Conservation (phyloP, 441 rosid species). For the California macrophylla region DNA sequence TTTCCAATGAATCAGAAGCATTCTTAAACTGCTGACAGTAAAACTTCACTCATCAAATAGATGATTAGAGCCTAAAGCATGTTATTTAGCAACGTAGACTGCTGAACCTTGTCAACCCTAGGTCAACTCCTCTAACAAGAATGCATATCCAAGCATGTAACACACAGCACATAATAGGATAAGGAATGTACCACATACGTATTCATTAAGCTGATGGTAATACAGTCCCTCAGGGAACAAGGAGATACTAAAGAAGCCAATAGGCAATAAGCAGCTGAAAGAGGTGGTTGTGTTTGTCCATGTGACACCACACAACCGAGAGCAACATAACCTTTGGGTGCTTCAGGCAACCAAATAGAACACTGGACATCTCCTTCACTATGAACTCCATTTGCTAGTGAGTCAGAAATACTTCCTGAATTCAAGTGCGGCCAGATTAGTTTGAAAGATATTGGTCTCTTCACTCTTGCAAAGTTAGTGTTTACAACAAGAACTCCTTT, state of each 20-base stretch:
- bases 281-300: slow-evolving; percentile 59
- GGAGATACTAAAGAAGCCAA: slow-evolving; percentile 69
- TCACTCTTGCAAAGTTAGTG: slow-evolving; percentile 67
- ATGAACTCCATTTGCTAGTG: slow-evolving; percentile 17
- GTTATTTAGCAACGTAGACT: neutral
- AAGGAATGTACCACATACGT: slow-evolving; percentile 38
- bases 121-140: neutral
- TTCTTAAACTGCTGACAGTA: neutral
- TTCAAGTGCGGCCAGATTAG: slow-evolving; percentile 55
- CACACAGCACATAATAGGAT: neutral
- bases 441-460: slow-evolving; percentile 72
- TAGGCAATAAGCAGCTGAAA: slow-evolving; percentile 69
- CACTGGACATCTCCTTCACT: slow-evolving; percentile 32
- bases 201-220: slow-evolving; percentile 45
- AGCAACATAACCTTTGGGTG: slow-evolving; percentile 84
- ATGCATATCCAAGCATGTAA: neutral
- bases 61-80: neutral
- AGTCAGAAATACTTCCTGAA: slow-evolving; percentile 33
- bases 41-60: too few species aligned
- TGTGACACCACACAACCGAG: slow-evolving; percentile 75
- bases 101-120: neutral
- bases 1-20: neutral
- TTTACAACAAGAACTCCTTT: slow-evolving; percentile 87
- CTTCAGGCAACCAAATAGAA: slow-evolving; percentile 90
- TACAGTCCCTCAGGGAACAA: slow-evolving; percentile 80